Base-by-base conservation (phyloP, 768 basidiomycete genomes). In the Lactarius evosmus region DNA sequence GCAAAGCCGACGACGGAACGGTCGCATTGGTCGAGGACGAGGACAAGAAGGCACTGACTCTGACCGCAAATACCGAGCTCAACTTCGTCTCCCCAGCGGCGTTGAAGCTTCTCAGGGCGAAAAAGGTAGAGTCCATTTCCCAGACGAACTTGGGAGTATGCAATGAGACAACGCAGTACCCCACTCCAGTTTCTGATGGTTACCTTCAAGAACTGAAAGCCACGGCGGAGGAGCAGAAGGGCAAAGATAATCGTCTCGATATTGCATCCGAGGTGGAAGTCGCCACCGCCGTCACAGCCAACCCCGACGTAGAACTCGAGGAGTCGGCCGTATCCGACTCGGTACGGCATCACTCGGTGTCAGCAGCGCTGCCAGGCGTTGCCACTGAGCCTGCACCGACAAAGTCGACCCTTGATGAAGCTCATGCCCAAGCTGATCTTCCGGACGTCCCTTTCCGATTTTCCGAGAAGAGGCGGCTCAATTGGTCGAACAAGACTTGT, bases 401-500 rank as follows among this genome's bases (percentile, higher is more conserved):
- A 34, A 76, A 71, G 25, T 49, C 58, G 16, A 63, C 68, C 0
- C 66, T 56, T 12, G 70, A 78, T 33, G 71, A 70, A 27, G 67
- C 69, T 3, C 54, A 46, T 3, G 69, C 73, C 7, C 80, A 81
- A 59, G 69, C 64, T 2, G 89, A 89, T 68, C 79, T 78, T 0
- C 85, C 86, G 2, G 94, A 96, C 68, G 86, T 87, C 1, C 85
- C 84, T 1, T 67, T 83, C 27, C 81, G 91, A 32, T 86, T 88
- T 50, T 73, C 76, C 14, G 97, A 99, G 77, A 98, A 98, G 78
- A 93, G 85, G 72, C 79, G 92, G 57, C 72, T 98, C 50, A 76
- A 91, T 69, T 98, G 95, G 93, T 75, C 79, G 8, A 92, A 89
- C 2, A 93, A 92, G 74, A 89, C 91, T 0, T 98, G 91, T 92